Evolutionary conservation across 2,329 filamentous ascomycete genomes (phyloP).

Genomic region (Cadophora sp.): DNA sequence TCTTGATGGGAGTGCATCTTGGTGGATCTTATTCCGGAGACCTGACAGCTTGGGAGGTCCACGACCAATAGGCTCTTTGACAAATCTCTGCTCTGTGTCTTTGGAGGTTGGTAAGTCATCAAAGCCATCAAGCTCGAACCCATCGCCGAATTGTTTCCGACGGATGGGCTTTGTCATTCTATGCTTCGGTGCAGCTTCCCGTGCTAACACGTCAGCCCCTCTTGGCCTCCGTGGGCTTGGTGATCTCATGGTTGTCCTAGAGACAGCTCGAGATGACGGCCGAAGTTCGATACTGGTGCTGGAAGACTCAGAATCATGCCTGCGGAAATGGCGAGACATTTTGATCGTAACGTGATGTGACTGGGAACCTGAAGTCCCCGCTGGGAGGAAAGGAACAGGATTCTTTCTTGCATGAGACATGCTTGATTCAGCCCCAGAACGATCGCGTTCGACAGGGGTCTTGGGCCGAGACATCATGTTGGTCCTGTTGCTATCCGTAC

Average conservation of each 20-base stretch:
- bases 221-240: slow-evolving; percentile 61
- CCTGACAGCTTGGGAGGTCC: slow-evolving; percentile 68
- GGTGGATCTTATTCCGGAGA: slow-evolving; percentile 62
- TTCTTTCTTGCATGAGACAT: slow-evolving; percentile 63
- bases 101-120: slow-evolving; percentile 93
- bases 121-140: slow-evolving; percentile 89
- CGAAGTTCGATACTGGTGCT: slow-evolving; percentile 63
- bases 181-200: slow-evolving; percentile 64
- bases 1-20: slow-evolving; percentile 61
- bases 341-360: slow-evolving; percentile 82
- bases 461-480: slow-evolving; percentile 66
- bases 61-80: slow-evolving; percentile 77
- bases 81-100: slow-evolving; percentile 79
- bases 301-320: slow-evolving; percentile 81
- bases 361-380: slow-evolving; percentile 74
- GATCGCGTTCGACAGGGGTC: slow-evolving; percentile 69
- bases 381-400: slow-evolving; percentile 78
- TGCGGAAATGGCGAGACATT: slow-evolving; percentile 72
- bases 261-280: slow-evolving; percentile 63
- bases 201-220: slow-evolving; percentile 50
- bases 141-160: slow-evolving; percentile 83
- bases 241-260: slow-evolving; percentile 61
- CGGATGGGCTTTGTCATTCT: slow-evolving; percentile 76
- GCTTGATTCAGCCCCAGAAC: slow-evolving; percentile 57
- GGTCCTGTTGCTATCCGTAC: slow-evolving; percentile 58